Base-by-base conservation (phyloP, 1,284 basidiomycete species). In the Trametes pubescens region DNA sequence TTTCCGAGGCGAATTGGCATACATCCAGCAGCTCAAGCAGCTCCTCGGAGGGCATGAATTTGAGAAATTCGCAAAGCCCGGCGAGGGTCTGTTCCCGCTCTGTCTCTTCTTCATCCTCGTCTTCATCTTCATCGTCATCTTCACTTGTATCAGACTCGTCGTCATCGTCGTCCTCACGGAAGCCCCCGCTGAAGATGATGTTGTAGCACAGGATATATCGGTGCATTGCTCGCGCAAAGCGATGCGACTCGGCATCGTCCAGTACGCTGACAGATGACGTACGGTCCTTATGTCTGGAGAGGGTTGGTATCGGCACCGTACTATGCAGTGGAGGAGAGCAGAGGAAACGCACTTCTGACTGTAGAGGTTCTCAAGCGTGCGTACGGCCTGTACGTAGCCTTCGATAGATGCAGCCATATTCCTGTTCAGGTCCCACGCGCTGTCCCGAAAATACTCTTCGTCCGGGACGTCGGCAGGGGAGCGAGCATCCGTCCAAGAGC, bases 141-240 rank as follows among this genome's bases (percentile, higher is more conserved):
- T 54, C 34, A 18, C 29, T 32, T 3, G 26, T 4, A 21, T 35
- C 34, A 35, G 21, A 18, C 21, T 48, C 21, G 2, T 47, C 44
- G n/a, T 22, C 5, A 11, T 46, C 44, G 14, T 53, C 51, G 18
- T 46, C n/a, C 44, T 37, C 8, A 16, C 1, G 29, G 32, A 62
- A 54, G 2, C 48, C 56, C 0, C 24, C 46, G 4, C 57, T 7
- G 3, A 35, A 13, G 13, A 65, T 37, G 44, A 62, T 44, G 9
- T 57, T 46, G 18, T 51, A 62, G 53, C 57, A 70, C 2, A 77
- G 67, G 73, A 75, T 77, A 13, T 74, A 69, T 26, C 77, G 74
- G 57, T 79, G 79, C 51, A 78, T 18, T 1, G 76, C 78, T 8
- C 66, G 58, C 8, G 71, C 72, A 57, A 80, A 79, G n/a, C 71